Percentiles rank a stretch among this genome's conserved stretches.
Conservation (phyloP, 805 yeast species). For the Candida xiaguanensis region DNA sequence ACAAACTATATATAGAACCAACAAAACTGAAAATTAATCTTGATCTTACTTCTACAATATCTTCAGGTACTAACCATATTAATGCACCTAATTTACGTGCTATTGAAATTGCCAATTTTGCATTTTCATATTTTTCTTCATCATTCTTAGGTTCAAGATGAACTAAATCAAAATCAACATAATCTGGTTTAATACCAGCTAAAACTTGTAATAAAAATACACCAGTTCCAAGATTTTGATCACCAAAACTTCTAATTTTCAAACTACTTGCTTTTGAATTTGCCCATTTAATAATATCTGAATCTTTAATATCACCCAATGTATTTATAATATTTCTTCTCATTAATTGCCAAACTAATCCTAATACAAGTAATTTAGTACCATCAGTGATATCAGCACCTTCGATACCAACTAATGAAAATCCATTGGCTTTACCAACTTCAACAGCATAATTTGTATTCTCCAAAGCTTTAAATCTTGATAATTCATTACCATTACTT, state of each 20-base stretch:
- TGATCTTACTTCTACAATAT: conserved; percentile 92
- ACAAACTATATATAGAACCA: conserved; percentile 50
- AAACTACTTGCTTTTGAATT: conserved; percentile 84
- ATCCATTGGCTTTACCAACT: conserved; percentile 86
- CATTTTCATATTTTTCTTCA: conserved; percentile 89
- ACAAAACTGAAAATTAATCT: conserved; percentile 91
- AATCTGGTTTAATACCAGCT: conserved; percentile 94
- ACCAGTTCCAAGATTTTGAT: conserved; percentile 70
- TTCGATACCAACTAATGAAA: conserved; percentile 95
- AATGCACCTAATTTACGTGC: conserved; percentile 97
- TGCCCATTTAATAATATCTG: conserved; percentile 93
- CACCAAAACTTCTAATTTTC: conserved; percentile 84
- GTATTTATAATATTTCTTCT: conserved; percentile 90
- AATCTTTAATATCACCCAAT: conserved; percentile 68
- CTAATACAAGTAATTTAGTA: conserved; percentile 80
- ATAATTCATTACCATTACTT: conserved; percentile 65
- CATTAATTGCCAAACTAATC: conserved; percentile 98
- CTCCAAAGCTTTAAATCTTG: conserved; percentile 92
- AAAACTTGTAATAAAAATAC: conserved; percentile 84
- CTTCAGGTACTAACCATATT: conserved; percentile 99
- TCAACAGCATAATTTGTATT: conserved; percentile 98
- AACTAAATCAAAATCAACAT: conserved; percentile 93
- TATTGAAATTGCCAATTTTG: conserved; percentile 93
- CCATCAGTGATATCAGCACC: conserved; percentile 98
- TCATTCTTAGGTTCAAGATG: conserved; percentile 65